Conservation (phyloP, 1,284 basidiomycete species). For the Sporisorium iseilematis-ciliati region DNA sequence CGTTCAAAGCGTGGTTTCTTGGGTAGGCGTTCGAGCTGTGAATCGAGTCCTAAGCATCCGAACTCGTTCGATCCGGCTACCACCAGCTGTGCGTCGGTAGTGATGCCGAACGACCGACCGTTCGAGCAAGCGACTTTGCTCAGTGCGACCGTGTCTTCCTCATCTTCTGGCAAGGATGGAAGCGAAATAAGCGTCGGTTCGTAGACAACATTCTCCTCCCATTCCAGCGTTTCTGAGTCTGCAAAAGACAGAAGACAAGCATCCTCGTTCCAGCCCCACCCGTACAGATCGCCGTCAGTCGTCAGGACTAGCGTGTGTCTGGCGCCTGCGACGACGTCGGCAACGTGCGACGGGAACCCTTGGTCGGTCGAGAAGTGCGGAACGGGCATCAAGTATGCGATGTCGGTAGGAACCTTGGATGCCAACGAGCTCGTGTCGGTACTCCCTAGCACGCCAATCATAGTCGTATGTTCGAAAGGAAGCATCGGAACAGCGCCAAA, state of each 20-base stretch:
- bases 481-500: slow-evolving; percentile 31
- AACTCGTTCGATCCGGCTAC: slow-evolving; percentile 27
- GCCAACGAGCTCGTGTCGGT: background rate
- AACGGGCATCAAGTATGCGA: slow-evolving; percentile 20
- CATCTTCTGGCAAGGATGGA: background rate
- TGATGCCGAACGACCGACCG: slow-evolving; percentile 15
- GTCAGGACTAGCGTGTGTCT: slow-evolving; percentile 32
- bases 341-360: slow-evolving; percentile 19
- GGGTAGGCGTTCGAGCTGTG: background rate
- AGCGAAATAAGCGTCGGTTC: slow-evolving; percentile 18
- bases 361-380: slow-evolving; percentile 14
- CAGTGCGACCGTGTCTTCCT: background rate
- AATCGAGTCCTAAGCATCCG: slow-evolving; percentile 9
- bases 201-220: slow-evolving; percentile 14
- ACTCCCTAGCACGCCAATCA: background rate
- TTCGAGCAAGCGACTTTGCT: slow-evolving; percentile 3
- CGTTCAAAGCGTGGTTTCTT: slow-evolving; percentile 22
- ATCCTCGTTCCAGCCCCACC: slow-evolving; percentile 51
- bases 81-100: background rate
- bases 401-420: slow-evolving; percentile 3
- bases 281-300: slow-evolving; percentile 28
- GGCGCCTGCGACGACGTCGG: slow-evolving; percentile 10
- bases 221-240: background rate
- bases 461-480: background rate
- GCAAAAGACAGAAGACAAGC: slow-evolving; percentile 12